These are phyloP conservation scores for Priceomyces melissophilus DNA, from an alignment of 805 yeast species.

Conservation along the genomic window DNA sequence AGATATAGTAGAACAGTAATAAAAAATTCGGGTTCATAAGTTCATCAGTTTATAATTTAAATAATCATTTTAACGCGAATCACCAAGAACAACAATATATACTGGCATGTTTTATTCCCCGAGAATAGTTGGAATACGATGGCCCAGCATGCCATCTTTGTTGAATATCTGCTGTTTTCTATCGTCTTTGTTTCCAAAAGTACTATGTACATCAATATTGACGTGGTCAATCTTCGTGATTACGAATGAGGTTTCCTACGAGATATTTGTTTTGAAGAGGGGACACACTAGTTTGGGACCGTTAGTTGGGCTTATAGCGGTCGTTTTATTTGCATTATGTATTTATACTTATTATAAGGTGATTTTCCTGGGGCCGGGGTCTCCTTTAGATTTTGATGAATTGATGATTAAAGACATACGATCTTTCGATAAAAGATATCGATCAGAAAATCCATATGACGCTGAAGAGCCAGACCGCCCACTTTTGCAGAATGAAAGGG, in stretches of 20 bases:
- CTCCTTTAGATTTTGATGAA: conserved; percentile 55
- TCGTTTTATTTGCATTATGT: conserved; percentile 31
- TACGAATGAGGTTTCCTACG: conserved; percentile 13
- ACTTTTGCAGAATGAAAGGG: conserved; percentile 3
- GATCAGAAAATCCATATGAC: conserved; percentile 13
- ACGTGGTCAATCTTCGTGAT: conserved; percentile 49
- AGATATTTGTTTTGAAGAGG: conserved; percentile 11
- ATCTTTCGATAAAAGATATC: conserved; percentile 9
- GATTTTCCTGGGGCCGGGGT: conserved; percentile 58
- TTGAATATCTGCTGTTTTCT: conserved; percentile 3
- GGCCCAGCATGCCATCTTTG: conserved; percentile 1
- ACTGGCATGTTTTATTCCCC: not conserved
- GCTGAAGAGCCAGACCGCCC: conserved; percentile 4
- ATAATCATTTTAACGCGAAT: no score
- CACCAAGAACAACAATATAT: no score
- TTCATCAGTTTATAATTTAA: no score
- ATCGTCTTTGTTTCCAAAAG: conserved; percentile 44
- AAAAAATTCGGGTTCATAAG: no score
- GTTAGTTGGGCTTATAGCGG: conserved; percentile 18
- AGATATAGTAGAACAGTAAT: no score
- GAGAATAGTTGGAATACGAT: conserved; percentile 1
- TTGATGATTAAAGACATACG: conserved; percentile 26
- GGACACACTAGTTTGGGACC: conserved; percentile 12
- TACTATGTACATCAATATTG: conserved; percentile 38
- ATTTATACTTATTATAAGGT: conserved; percentile 53